A percentile compares a stretch with the other conserved stretches of the same genome.
These are phyloP conservation scores for Tuber brumale DNA, from an alignment of 495 filamentous ascomycete genomes.

Conservation along the genomic window DNA sequence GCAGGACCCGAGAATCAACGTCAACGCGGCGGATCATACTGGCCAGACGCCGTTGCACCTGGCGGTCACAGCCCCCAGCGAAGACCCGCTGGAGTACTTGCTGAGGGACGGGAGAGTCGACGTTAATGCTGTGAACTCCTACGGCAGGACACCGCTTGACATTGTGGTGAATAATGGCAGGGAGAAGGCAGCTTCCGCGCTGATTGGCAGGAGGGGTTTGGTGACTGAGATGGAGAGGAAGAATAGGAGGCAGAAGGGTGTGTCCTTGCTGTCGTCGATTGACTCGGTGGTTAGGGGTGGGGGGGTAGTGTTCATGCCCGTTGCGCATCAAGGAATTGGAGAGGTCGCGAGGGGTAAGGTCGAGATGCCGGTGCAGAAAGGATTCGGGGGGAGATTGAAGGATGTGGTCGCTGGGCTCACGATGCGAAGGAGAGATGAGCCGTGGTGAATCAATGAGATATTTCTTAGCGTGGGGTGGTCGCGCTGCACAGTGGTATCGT, in stretches of 20 bases:
- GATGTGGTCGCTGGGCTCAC: neutral
- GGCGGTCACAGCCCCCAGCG: neutral
- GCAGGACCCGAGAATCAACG: neutral
- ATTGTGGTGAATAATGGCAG: neutral
- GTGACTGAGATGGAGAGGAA: neutral
- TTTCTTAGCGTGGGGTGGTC: neutral
- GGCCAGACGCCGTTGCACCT: neutral
- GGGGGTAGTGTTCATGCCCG: neutral
- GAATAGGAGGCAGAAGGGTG: neutral
- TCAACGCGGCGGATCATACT: neutral
- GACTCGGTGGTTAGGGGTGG: neutral
- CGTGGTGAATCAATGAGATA: neutral
- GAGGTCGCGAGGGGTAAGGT: neutral
- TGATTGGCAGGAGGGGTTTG: neutral
- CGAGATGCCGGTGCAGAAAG: neutral
- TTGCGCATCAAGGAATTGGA: neutral
- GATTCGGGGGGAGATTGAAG: neutral
- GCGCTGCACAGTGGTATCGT: neutral
- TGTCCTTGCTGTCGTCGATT: neutral
- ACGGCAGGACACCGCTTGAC: neutral
- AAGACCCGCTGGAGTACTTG: neutral
- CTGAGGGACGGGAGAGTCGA: neutral
- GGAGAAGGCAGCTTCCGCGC: neutral
- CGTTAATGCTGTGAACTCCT: neutral
- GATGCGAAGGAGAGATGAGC: neutral